Percentiles rank a stretch among this genome's conserved stretches.
phyloP scores from a whole-genome alignment of 2,329 filamentous ascomycete genomes.

The Kalaharituber pfeilii region DNA sequence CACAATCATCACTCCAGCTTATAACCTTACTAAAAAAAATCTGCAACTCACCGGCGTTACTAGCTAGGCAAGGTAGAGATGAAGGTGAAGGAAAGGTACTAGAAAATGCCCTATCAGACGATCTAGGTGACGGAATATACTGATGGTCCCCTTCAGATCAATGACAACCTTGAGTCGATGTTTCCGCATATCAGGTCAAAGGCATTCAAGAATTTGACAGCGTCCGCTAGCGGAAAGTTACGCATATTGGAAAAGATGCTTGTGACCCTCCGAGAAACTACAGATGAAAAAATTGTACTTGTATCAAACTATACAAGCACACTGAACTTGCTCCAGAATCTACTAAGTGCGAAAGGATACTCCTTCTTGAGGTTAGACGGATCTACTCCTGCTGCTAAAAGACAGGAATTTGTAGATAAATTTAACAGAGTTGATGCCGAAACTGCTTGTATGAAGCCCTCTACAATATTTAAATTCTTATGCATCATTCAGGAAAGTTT shows the following conservation, averaged over 20 bases:
- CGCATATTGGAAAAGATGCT: conserved; percentile 49
- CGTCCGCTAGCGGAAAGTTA: conserved; percentile 46
- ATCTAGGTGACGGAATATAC: conserved; percentile 4
- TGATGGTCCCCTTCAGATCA: conserved; percentile 13
- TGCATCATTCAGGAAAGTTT: neutral
- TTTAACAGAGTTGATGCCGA: conserved; percentile 40
- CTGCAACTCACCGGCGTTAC: conserved; percentile 51
- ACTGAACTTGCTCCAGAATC: conserved; percentile 45
- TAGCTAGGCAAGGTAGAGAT: conserved; percentile 28
- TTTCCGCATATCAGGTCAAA: conserved; percentile 39
- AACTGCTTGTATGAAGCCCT: conserved; percentile 13
- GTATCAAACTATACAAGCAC: conserved; percentile 64
- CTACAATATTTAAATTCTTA: neutral
- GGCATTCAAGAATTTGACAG: conserved; percentile 36
- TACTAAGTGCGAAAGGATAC: conserved; percentile 43
- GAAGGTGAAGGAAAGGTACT: conserved; percentile 25
- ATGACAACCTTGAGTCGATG: conserved; percentile 28
- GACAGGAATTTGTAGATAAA: conserved; percentile 49
- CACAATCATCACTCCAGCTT: conserved; percentile 46
- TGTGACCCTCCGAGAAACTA: conserved; percentile 41
- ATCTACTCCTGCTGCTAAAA: conserved; percentile 43
- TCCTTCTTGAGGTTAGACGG: conserved; percentile 52
- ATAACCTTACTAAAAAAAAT: conserved; percentile 58
- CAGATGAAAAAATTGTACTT: conserved; percentile 52
- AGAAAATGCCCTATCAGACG: conserved; percentile 26